phyloP scores from a whole-genome alignment of 2,329 filamentous ascomycete genomes.

The Akanthomyces muscarius region DNA sequence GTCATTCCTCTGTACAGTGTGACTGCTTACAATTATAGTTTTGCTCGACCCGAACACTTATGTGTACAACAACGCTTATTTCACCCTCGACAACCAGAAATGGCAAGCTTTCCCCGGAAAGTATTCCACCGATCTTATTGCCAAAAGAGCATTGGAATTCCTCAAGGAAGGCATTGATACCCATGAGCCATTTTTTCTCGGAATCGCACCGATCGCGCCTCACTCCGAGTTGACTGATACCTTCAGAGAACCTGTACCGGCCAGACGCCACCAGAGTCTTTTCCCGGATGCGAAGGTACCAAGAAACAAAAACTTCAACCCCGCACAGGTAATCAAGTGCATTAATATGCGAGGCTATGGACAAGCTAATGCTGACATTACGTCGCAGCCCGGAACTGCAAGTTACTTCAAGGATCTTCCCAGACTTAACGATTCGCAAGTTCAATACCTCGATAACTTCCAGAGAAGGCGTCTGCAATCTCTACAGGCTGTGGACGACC shows the following conservation, averaged over 20 bases:
- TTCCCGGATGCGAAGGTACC: constrained; percentile 59
- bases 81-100: constrained; percentile 36
- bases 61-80: constrained; percentile 61
- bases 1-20: neutral
- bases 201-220: constrained; percentile 45
- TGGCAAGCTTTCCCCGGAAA: constrained; percentile 50
- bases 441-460: constrained; percentile 36
- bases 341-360: neutral
- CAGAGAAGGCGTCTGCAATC: constrained; percentile 40
- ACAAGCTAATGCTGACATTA: neutral
- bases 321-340: constrained; percentile 26
- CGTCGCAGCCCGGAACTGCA: constrained; percentile 31
- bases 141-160: constrained; percentile 47
- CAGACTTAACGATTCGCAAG: constrained; percentile 27
- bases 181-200: constrained; percentile 52
- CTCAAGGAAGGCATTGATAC: constrained; percentile 48
- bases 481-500: constrained; percentile 43
- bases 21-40: constrained; percentile 31
- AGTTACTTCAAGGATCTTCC: constrained; percentile 42
- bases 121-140: constrained; percentile 51
- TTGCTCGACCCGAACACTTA: constrained; percentile 65
- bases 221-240: constrained; percentile 40
- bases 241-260: constrained; percentile 34
- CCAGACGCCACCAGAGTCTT: constrained; percentile 55
- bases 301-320: constrained; percentile 64